Percentiles rank a stretch among this genome's conserved stretches.
These are phyloP conservation scores for Dacryopinax primogenitus DNA, from an alignment of 768 basidiomycete species.

Conservation along the genomic window DNA sequence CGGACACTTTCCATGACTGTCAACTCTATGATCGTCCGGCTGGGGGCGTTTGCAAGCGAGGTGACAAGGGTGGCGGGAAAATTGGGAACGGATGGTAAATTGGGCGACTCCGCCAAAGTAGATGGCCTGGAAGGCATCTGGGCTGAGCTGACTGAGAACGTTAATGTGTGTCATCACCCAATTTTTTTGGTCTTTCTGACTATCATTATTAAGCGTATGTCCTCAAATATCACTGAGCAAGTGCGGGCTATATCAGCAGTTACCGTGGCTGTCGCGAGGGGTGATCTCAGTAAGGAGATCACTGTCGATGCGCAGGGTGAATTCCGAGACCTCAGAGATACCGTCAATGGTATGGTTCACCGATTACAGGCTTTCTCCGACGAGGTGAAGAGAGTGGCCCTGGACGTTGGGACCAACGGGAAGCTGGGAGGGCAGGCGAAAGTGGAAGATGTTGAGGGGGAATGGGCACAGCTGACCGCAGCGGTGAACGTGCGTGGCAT, in stretches of 20 bases:
- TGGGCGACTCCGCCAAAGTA: constrained; percentile 35
- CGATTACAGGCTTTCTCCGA: constrained; percentile 25
- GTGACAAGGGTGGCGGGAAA: constrained; percentile 28
- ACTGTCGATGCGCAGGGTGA: constrained; percentile 35
- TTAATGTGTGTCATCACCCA: constrained; percentile 23
- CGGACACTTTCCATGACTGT: constrained; percentile 28
- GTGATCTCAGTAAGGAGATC: constrained; percentile 75
- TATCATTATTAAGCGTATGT: constrained; percentile 29
- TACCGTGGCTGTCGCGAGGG: constrained; percentile 86
- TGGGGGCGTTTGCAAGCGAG: constrained; percentile 30
- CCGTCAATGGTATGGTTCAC: constrained; percentile 47
- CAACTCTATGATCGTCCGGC: constrained; percentile 31
- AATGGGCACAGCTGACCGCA: constrained; percentile 27
- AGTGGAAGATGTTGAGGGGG: constrained; percentile 32
- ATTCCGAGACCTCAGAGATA: constrained; percentile 33
- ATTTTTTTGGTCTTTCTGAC: background rate
- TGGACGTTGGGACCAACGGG: constrained; percentile 37
- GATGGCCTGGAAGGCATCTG: constrained; percentile 37
- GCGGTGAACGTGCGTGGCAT: constrained; percentile 50
- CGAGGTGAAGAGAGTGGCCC: constrained; percentile 43
- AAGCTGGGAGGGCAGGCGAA: constrained; percentile 31
- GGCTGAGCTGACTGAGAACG: constrained; percentile 32
- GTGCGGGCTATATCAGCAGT: constrained; percentile 87
- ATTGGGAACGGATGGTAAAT: constrained; percentile 31
- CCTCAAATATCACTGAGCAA: constrained; percentile 81